Conservation (phyloP, 768 basidiomycete species). For the Polyporus arcularius region DNA sequence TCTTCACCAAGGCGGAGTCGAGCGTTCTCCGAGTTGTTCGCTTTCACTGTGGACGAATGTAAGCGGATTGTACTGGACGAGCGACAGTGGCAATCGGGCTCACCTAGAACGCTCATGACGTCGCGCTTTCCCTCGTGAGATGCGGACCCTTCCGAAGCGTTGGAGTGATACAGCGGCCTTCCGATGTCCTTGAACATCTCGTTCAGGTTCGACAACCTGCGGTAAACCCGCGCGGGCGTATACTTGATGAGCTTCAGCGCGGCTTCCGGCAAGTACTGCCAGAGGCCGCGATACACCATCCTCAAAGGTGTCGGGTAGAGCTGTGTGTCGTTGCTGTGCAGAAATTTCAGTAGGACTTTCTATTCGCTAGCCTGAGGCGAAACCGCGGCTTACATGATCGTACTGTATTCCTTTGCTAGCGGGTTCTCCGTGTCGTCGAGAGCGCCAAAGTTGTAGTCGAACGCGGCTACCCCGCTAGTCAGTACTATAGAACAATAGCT, state of each 20-base stretch:
- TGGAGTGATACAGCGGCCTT: constrained; percentile 5
- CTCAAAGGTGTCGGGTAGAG: constrained; percentile 4
- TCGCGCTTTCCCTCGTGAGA: constrained; percentile 5
- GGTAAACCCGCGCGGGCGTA: constrained; percentile 9
- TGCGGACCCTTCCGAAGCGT: neutral
- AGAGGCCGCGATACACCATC: constrained; percentile 19
- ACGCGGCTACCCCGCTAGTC: constrained; percentile 17
- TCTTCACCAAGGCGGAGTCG: constrained; percentile 8
- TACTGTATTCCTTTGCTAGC: constrained; percentile 19
- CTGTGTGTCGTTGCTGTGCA: constrained; percentile 8
- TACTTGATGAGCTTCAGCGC: constrained; percentile 16
- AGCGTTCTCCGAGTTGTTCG: constrained; percentile 19
- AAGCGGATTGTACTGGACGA: neutral
- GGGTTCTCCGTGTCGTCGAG: constrained; percentile 12
- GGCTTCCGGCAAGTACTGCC: constrained; percentile 22
- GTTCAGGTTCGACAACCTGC: constrained; percentile 5
- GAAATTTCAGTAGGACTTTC: neutral
- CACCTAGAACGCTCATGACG: constrained; percentile 23
- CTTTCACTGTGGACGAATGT: constrained; percentile 8
- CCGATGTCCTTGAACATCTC: constrained; percentile 13
- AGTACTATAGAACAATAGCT: neutral
- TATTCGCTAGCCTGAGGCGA: no score
- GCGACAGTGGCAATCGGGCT: neutral
- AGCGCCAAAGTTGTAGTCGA: constrained; percentile 20
- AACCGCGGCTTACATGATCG: constrained; percentile 13